phyloP scores from a whole-genome alignment of 1,139 yeast genomes.

The Yamadazyma trypodendri region DNA sequence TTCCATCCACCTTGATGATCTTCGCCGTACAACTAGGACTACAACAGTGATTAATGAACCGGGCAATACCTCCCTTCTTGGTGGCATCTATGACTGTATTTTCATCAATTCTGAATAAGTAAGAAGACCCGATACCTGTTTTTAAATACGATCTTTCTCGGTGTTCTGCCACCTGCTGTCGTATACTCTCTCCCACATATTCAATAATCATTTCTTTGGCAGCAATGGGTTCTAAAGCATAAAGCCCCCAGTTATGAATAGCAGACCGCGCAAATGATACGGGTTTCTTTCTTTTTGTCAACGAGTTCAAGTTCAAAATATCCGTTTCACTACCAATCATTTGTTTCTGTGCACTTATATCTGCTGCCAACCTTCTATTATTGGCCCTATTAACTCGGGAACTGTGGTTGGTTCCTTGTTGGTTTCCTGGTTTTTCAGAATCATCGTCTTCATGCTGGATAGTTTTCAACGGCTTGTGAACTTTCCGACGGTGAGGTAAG shows the following conservation, averaged over 20 bases:
- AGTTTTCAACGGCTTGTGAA: slow-evolving; percentile 51
- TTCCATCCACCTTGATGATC: slow-evolving; percentile 92
- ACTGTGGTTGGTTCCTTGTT: slow-evolving; percentile 39
- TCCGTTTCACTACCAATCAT: slow-evolving; percentile 82
- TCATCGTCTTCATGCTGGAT: slow-evolving; percentile 55
- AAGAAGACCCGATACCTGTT: slow-evolving; percentile 94
- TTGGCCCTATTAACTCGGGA: slow-evolving; percentile 88
- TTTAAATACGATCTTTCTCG: slow-evolving; percentile 83
- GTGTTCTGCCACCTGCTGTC: slow-evolving; percentile 93
- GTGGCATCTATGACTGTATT: slow-evolving; percentile 97
- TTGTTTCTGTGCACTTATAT: slow-evolving; percentile 77
- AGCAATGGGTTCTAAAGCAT: slow-evolving; percentile 91
- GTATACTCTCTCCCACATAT: slow-evolving; percentile 93
- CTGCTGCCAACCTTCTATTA: slow-evolving; percentile 88
- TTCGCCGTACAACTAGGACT: slow-evolving; percentile 97
- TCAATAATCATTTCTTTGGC: slow-evolving; percentile 97
- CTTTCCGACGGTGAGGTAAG: slow-evolving; percentile 69
- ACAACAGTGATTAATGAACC: slow-evolving; percentile 96
- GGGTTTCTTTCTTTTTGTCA: slow-evolving; percentile 88
- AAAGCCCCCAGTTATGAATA: slow-evolving; percentile 96
- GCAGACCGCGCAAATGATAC: slow-evolving; percentile 96
- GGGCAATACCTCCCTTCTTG: slow-evolving; percentile 92
- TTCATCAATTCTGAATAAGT: slow-evolving; percentile 88
- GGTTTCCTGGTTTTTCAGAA: slow-evolving; percentile 25
- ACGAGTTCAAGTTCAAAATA: slow-evolving; percentile 68